Evolutionary conservation across 192 early-diverging fungal genomes (phyloP).

Genomic region (Backusella psychrophila): DNA sequence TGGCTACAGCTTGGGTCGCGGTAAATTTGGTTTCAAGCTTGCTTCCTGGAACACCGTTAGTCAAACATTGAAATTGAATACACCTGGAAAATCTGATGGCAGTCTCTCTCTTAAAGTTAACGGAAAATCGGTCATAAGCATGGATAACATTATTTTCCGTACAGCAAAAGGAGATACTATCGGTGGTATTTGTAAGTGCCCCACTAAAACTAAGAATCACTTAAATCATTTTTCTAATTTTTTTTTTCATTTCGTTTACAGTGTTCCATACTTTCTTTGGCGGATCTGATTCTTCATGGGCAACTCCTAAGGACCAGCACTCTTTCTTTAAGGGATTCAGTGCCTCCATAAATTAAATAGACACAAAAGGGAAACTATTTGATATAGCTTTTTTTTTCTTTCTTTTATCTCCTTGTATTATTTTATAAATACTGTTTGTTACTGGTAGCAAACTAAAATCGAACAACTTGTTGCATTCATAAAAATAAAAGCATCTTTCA

Average conservation of each 20-base stretch:
- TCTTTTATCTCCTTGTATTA: background rate
- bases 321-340: conserved; percentile 26
- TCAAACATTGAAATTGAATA: conserved; percentile 40
- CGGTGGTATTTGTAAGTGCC: conserved; percentile 30
- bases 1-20: conserved; percentile 53
- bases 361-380: background rate
- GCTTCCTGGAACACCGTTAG: conserved; percentile 44
- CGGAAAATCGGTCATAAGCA: conserved; percentile 12
- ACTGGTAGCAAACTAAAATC: background rate
- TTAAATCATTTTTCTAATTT: background rate
- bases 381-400: background rate
- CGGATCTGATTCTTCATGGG: conserved; percentile 23
- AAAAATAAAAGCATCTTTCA: background rate
- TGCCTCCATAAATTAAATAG: background rate
- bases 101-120: conserved; percentile 10
- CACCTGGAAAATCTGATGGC: conserved; percentile 24
- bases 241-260: conserved; percentile 11
- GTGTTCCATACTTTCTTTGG: conserved; percentile 44
- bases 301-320: conserved; percentile 21
- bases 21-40: conserved; percentile 40
- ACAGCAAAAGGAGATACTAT: background rate
- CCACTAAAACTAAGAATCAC: background rate
- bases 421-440: background rate
- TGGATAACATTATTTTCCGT: conserved; percentile 18
- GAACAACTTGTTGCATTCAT: background rate